A percentile compares a stretch with the other conserved stretches of the same genome.
Evolutionary conservation across 1,284 basidiomycete species (phyloP).

Genomic region (Boletus sp.): DNA sequence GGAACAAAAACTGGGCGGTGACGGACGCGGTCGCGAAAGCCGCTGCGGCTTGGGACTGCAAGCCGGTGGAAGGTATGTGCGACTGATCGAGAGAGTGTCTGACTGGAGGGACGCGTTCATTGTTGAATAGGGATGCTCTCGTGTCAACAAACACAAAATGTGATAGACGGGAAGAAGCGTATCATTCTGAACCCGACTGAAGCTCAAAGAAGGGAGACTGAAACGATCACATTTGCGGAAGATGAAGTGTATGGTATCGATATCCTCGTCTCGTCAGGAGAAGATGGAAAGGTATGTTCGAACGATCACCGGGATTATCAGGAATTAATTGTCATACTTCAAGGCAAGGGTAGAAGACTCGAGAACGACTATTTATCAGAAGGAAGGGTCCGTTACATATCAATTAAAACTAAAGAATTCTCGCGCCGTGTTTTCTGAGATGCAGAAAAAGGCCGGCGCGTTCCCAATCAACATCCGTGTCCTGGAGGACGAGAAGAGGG

Average conservation of each 20-base stretch:
- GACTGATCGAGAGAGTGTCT: slow-evolving; percentile 7
- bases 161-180: slow-evolving; percentile 96
- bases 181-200: slow-evolving; percentile 88
- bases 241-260: slow-evolving; percentile 97
- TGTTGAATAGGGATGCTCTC: slow-evolving; percentile 72
- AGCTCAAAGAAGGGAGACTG: slow-evolving; percentile 80
- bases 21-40: slow-evolving; percentile 83
- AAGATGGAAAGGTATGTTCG: slow-evolving; percentile 79
- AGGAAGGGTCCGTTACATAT: slow-evolving; percentile 84
- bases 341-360: slow-evolving; percentile 85
- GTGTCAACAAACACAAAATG: slow-evolving; percentile 88
- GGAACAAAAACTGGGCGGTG: slow-evolving; percentile 93
- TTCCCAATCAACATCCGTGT: slow-evolving; percentile 97
- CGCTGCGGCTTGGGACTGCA: slow-evolving; percentile 73
- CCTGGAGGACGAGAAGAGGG: slow-evolving; percentile 93
- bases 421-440: slow-evolving; percentile 90
- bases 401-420: slow-evolving; percentile 98
- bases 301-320: neutral
- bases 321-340: slow-evolving; percentile 2
- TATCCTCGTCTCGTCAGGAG: slow-evolving; percentile 82
- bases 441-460: slow-evolving; percentile 95
- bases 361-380: slow-evolving; percentile 91
- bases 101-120: neutral
- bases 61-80: slow-evolving; percentile 83
- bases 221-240: slow-evolving; percentile 83